A percentile compares a stretch with the other conserved stretches of the same genome.
phyloP scores from a whole-genome alignment of 129 eudicot genomes.

The Pittosporum tobira region DNA sequence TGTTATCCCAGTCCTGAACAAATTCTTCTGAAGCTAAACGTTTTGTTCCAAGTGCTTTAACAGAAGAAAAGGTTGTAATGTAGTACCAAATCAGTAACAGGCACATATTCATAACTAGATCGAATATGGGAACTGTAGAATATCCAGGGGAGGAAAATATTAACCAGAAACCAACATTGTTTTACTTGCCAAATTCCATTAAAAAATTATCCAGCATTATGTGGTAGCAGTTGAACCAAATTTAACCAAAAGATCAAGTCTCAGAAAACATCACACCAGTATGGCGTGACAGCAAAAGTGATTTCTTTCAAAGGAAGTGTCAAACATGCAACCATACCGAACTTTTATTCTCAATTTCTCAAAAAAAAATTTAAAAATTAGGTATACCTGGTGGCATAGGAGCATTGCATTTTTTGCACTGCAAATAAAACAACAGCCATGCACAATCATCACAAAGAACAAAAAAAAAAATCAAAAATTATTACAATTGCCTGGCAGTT shows the following conservation, averaged over 20 bases:
- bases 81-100: constrained; percentile 10
- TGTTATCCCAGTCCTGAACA: constrained; percentile 61
- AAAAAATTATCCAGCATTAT: too few species aligned
- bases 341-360: neutral
- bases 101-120: neutral
- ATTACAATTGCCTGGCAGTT: constrained; percentile 2
- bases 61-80: constrained; percentile 9
- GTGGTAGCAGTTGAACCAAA: neutral
- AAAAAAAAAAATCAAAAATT: neutral
- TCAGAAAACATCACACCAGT: neutral
- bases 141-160: neutral
- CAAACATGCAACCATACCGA: neutral
- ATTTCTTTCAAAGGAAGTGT: neutral
- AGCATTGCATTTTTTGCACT: constrained; percentile 92
- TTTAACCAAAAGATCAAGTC: neutral
- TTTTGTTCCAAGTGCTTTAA: constrained; percentile 72
- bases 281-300: neutral
- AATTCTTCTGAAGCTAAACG: constrained; percentile 78
- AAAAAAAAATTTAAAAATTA: constrained; percentile 8
- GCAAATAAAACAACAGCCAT: constrained; percentile 17
- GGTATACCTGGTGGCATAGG: constrained; percentile 54
- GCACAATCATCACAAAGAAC: constrained; percentile 11
- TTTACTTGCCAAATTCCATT: neutral
- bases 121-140: too few species aligned
- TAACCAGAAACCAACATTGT: neutral